Evolutionary conservation across 768 basidiomycete species (phyloP).

Genomic region (Macrolepiota albuminosa): DNA sequence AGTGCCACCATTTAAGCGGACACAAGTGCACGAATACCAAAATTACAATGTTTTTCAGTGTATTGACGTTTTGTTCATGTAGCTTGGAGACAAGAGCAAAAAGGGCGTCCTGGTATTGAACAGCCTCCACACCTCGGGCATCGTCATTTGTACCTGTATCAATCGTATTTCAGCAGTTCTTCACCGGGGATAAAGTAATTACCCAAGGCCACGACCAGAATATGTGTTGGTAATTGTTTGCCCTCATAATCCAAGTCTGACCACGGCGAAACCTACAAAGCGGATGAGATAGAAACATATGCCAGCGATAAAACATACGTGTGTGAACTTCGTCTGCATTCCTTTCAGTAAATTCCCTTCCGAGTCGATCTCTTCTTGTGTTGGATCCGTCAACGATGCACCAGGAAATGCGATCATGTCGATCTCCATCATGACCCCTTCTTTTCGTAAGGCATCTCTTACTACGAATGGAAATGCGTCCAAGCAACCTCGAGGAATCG

Average conservation of each 20-base stretch:
- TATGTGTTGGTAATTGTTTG: neutral
- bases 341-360: neutral
- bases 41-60: constrained; percentile 5
- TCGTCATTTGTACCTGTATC: constrained; percentile 7
- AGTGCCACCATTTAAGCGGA: neutral
- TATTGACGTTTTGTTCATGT: neutral
- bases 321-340: neutral
- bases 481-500: constrained; percentile 8
- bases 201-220: constrained; percentile 5
- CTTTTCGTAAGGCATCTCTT: constrained; percentile 6
- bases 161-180: neutral
- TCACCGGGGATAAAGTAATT: neutral
- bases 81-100: constrained; percentile 3
- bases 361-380: neutral
- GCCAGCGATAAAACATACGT: neutral
- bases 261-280: neutral
- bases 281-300: neutral
- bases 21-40: neutral
- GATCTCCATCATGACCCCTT: constrained; percentile 2
- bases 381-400: constrained; percentile 2
- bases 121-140: constrained; percentile 1
- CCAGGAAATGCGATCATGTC: constrained; percentile 9
- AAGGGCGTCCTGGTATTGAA: neutral
- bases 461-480: constrained; percentile 7
- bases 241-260: neutral